Evolutionary conservation across 2,329 filamentous ascomycete genomes (phyloP).

Genomic region (Plectosphaerella plurivora): DNA sequence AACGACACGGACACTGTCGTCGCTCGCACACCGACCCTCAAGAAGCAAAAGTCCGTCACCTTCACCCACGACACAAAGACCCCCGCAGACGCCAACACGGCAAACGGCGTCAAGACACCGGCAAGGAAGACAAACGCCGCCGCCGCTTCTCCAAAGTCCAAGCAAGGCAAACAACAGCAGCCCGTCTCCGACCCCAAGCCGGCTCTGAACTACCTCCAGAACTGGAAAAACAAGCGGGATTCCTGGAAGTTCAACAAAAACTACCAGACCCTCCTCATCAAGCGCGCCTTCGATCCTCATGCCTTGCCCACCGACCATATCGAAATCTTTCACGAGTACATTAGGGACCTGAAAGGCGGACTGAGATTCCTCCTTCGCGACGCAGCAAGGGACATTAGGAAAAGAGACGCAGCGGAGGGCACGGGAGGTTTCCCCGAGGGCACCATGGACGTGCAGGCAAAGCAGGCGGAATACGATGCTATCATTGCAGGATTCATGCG

Average conservation of each 20-base stretch:
- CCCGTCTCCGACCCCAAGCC: slow-evolving; percentile 45
- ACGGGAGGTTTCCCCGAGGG: slow-evolving; percentile 43
- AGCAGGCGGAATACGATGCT: slow-evolving; percentile 51
- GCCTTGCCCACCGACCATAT: slow-evolving; percentile 68
- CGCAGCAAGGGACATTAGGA: slow-evolving; percentile 57
- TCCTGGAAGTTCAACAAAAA: slow-evolving; percentile 97
- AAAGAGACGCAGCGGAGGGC: slow-evolving; percentile 47
- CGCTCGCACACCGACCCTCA: slow-evolving; percentile 15
- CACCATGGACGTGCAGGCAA: slow-evolving; percentile 42
- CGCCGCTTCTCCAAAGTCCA: slow-evolving; percentile 27
- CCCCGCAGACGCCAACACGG: slow-evolving; percentile 7
- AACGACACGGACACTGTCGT: slow-evolving; percentile 6
- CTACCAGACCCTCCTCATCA: slow-evolving; percentile 78
- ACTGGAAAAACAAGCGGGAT: slow-evolving; percentile 66
- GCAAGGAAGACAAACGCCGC: slow-evolving; percentile 21
- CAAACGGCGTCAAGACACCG: slow-evolving; percentile 8
- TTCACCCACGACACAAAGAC: slow-evolving; percentile 40
- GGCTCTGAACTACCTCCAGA: slow-evolving; percentile 70
- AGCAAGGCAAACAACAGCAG: slow-evolving; percentile 36
- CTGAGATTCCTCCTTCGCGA: slow-evolving; percentile 66
- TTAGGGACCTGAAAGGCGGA: slow-evolving; percentile 72
- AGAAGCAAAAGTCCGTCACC: slow-evolving; percentile 41
- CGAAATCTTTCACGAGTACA: slow-evolving; percentile 68
- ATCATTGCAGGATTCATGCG: slow-evolving; percentile 46
- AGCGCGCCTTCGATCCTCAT: slow-evolving; percentile 71